Base-by-base conservation (phyloP, 2,329 filamentous ascomycete species). In the Ophiognomonia clavigignenti-juglandacearum region DNA sequence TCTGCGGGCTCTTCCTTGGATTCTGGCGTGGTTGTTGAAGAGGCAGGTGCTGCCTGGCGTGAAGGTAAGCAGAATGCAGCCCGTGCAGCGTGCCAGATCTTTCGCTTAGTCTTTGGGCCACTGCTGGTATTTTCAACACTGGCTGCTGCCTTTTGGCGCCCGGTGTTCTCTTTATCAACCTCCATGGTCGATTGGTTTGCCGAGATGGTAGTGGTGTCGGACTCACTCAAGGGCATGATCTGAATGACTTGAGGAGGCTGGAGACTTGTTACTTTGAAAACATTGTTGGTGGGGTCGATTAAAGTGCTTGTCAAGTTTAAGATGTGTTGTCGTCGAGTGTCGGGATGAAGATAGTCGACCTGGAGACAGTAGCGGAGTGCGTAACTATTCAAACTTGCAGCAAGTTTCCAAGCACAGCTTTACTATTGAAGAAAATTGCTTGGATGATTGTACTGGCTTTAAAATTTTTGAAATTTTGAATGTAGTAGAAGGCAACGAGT, bases 141-240 rank as follows among this genome's bases (percentile, higher is more conserved):
- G 35, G 20, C 19, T 14, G 32, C 13, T 3, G 9, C 9, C n/a
- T 4, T 18, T 13, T 32, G 5, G 13, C 22, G 22, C 10, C 24
- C 35, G 27, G 27, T 29, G 16, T 49, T 49, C 13, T 39, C 41
- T 26, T 43, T 39, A 10, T 49, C 49, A 24, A 38, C 31, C 22
- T 38, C 42, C n/a, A 43, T 42, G 34, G 35, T 18, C 14, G 43
- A 45, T n/a, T 24, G 31, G 7, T 38, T 34, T 5, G 45, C 38
- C 6, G 46, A 27, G 29, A 37, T 34, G 5, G 45, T 39, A 14
- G 20, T 49, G 46, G n/a, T n/a, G n/a, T n/a, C n/a, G n/a, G n/a
- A n/a, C n/a, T n/a, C n/a, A n/a, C 45, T 49, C 19, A 42, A 40
- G 22, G 46, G 47, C 41, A 47, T 43, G 41, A 40, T 45, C 32